A percentile compares a stretch with the other conserved stretches of the same genome.
phyloP scores from a whole-genome alignment of 305 asterid genomes.

The Galium porrigens region DNA sequence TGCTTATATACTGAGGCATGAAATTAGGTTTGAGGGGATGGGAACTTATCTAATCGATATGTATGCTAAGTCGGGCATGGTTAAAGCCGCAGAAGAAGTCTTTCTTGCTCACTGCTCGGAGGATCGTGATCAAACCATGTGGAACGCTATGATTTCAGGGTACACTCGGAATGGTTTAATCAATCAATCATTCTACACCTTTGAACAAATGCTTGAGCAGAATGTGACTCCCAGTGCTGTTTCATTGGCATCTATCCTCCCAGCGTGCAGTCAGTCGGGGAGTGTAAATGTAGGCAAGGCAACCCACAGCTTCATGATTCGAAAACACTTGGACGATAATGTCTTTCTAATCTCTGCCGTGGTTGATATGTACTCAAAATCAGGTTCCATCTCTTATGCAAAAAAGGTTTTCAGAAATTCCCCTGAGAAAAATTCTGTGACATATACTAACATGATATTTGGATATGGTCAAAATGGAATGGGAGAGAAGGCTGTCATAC shows the following conservation, averaged over 20 bases:
- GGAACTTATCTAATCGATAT: slow-evolving; percentile 71
- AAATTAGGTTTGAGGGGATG: slow-evolving; percentile 53
- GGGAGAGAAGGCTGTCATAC: slow-evolving; percentile 49
- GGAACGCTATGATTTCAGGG: slow-evolving; percentile 84
- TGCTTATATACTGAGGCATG: slow-evolving; percentile 58
- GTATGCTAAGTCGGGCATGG: slow-evolving; percentile 63
- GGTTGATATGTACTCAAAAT: slow-evolving; percentile 83
- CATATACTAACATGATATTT: slow-evolving; percentile 68
- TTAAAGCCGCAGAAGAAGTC: slow-evolving; percentile 40
- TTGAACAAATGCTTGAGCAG: slow-evolving; percentile 49
- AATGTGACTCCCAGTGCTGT: slow-evolving; percentile 51
- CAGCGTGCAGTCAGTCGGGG: slow-evolving; percentile 62
- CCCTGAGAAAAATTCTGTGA: slow-evolving; percentile 49
- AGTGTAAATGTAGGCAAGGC: slow-evolving; percentile 48
- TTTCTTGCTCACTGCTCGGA: slow-evolving; percentile 26
- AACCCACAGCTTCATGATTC: slow-evolving; percentile 52
- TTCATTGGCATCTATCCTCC: slow-evolving; percentile 69
- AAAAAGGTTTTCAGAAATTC: slow-evolving; percentile 42
- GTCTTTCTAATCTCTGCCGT: slow-evolving; percentile 61
- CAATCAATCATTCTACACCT: slow-evolving; percentile 38
- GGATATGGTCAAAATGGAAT: slow-evolving; percentile 84
- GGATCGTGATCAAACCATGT: slow-evolving; percentile 43
- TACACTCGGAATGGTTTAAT: slow-evolving; percentile 45
- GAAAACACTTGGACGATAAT: slow-evolving; percentile 42
- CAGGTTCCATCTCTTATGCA: slow-evolving; percentile 48